Evolutionary conservation across 2,329 filamentous ascomycete genomes (phyloP), one percentile per base, ranked within the genome.

Genomic region (Thielaviopsis punctulata): DNA sequence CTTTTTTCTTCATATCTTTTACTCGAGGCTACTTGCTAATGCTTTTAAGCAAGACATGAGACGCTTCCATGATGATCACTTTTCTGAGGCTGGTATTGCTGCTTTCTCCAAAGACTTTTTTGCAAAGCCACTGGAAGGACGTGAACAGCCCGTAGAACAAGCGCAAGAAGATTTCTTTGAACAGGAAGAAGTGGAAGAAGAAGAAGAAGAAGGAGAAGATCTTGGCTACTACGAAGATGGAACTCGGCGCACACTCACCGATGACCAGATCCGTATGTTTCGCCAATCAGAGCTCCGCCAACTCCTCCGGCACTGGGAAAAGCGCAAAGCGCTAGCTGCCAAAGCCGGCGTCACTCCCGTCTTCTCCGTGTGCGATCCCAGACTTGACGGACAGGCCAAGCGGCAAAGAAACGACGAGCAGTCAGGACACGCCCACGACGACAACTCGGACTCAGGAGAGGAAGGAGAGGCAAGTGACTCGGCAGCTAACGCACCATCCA

Each of bases 241-340:
- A 2, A 78, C 80, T 56, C 92, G 92, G 63, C 82, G 90, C 41
- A 95, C 88, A 18, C 71, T 96, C 60, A 95, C 89, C 9, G 86
- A 95, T 61, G 85, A 88, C 59, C 86, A 95, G 68, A 86, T 95
- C 59, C 78, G 79, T 51, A 90, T 95, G 56, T 95, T 95, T 63
- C 76, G 89, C 56, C 86, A 93, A 62, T 90, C 85, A 2, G 90
- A 96, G 65, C 75, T 94, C 21, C 81, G 92, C 61, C 67, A 77
- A 12, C 69, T 94, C 39, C 69, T 85, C 23, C 77, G 77, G 23
- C 25, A 53, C 39, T 54, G 52, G 52, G 33, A 54, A 13, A 54
- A 54, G 45, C 48, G 49, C 13, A 54, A 54, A 39, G 52, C 52
- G 18, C 19, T 45, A n/a, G 52, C 52, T 12, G 52, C 51, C 23